Base-by-base conservation (phyloP, 495 filamentous ascomycete species). In the Aspergillus steynii region DNA sequence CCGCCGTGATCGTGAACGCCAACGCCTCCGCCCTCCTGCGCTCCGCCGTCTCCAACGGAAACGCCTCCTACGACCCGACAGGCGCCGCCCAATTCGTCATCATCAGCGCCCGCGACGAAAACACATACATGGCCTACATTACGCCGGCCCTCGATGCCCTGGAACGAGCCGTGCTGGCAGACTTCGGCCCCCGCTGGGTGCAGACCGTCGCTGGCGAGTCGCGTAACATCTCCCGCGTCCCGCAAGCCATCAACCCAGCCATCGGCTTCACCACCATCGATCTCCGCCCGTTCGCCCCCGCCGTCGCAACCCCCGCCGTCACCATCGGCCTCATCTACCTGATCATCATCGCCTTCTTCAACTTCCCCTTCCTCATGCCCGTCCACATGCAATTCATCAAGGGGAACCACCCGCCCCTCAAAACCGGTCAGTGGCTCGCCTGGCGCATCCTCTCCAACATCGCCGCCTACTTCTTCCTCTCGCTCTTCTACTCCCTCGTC, bases 301-400 rank as follows among this genome's bases (percentile, higher is more conserved):
- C 80, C 7, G 78, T 82, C 3, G 75, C 80, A 4, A 84, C 78
- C 2, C 87, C 87, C 0, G 80, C 88, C 6, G 82, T 89, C 8
- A 82, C 80, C 2, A 86, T 90, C 59, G 88, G 88, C 0, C 69
- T 90, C 37, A 89, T 90, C 68, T 90, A 90, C 71, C 74, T 91
- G 28, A 89, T 90, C 68, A 89, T 91, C 69, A 77, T 90, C 42
- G 82, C 86, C 4, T 90, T 90, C 76, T 90, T 90, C 78, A 86
- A 83, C 53, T 89, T 87, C 69, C 76, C 83, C 6, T 90, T 90
- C 80, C 83, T 88, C 67, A 79, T 90, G 62, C 86, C 87, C 0
- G 81, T 89, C 57, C 87, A 91, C 67, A 80, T 80, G 54, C 80
- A 81, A 59, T 83, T 85, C 63, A 70, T 84, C 66, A 80, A 71